These are phyloP conservation scores for Phytophthora tubulina DNA, from an alignment of 352 stramenopile genomes.

Conservation along the genomic window DNA sequence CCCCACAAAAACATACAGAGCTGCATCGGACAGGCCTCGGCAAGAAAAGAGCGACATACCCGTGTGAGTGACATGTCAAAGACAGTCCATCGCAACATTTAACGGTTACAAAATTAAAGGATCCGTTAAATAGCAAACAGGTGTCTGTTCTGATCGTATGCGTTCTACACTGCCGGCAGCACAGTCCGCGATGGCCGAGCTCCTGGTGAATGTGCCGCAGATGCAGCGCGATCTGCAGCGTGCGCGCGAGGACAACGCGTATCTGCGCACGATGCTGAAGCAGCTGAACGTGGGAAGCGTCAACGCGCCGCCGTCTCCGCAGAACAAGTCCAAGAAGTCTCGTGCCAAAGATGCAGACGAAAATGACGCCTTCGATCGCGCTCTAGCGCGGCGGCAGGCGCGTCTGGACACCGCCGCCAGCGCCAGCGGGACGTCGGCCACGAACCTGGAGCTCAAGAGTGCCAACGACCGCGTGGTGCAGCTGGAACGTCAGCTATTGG, in stretches of 20 bases:
- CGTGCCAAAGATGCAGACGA: constrained; percentile 19
- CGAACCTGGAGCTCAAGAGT: constrained; percentile 53
- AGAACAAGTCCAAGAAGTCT: constrained; percentile 1
- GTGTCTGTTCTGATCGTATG: constrained; percentile 25
- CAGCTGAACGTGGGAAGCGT: constrained; percentile 24
- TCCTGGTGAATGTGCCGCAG: constrained; percentile 34
- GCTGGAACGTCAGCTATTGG: constrained; percentile 66
- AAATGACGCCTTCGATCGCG: constrained; percentile 23
- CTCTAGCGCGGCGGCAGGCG: constrained; percentile 29
- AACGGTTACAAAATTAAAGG: constrained; percentile 8
- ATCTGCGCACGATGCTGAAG: constrained; percentile 36
- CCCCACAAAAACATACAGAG: constrained; percentile 32
- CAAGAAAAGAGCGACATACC: constrained; percentile 9
- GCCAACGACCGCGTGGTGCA: constrained; percentile 62
- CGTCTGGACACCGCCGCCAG: constrained; percentile 25
- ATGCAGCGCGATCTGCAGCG: constrained; percentile 47
- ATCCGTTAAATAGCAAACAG: constrained; percentile 5
- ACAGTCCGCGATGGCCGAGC: constrained; percentile 29
- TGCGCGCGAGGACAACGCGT: constrained; percentile 42
- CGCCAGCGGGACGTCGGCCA: background rate
- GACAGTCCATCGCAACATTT: constrained; percentile 1
- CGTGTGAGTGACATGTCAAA: background rate
- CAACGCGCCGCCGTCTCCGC: background rate
- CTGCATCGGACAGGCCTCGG: background rate
- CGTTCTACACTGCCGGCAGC: constrained; percentile 2